Conservation (phyloP, 305 asterid species). For the Solanum hybrid region DNA sequence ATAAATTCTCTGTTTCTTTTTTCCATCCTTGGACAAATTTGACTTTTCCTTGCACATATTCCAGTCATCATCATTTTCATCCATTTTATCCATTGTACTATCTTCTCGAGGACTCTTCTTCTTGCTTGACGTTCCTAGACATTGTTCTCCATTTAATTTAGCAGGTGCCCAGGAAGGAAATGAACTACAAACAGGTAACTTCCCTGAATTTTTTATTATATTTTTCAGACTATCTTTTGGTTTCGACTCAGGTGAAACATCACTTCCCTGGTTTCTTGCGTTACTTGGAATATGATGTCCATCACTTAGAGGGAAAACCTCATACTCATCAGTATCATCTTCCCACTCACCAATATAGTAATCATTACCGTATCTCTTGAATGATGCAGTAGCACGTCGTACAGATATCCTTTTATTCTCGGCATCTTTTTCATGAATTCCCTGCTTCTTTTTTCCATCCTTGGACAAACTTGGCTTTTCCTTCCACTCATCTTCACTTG, state of each 20-base stretch:
- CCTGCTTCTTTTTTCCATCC: slow-evolving; percentile 11
- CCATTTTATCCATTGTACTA: slow-evolving; percentile 14
- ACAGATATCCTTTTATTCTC: slow-evolving; percentile 23
- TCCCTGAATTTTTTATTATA: slow-evolving; percentile 10
- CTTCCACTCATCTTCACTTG: slow-evolving; percentile 40
- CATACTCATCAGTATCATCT: slow-evolving; percentile 49
- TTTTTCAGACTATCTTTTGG: slow-evolving; percentile 5
- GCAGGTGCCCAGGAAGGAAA: slow-evolving; percentile 5
- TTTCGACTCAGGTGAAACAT: slow-evolving; percentile 15
- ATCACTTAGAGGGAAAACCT: slow-evolving; percentile 24
- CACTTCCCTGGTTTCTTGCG: slow-evolving; percentile 14
- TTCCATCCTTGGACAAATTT: slow-evolving; percentile 11
- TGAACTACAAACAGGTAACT: slow-evolving; percentile 14
- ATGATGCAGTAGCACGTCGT: slow-evolving; percentile 28
- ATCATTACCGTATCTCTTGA: slow-evolving; percentile 22
- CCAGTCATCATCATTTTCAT: slow-evolving; percentile 39
- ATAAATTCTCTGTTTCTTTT: slow-evolving; percentile 11
- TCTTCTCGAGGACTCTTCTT: slow-evolving; percentile 11
- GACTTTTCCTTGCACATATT: slow-evolving; percentile 25
- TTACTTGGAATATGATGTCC: slow-evolving; percentile 9
- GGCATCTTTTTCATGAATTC: slow-evolving; percentile 12
- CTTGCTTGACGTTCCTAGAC: slow-evolving; percentile 14
- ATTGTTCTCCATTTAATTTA: slow-evolving; percentile 12
- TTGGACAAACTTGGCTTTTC: slow-evolving; percentile 19
- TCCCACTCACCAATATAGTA: slow-evolving; percentile 39